Evolutionary conservation across 306 rosid species (phyloP).

Genomic region (Quercus robur): DNA sequence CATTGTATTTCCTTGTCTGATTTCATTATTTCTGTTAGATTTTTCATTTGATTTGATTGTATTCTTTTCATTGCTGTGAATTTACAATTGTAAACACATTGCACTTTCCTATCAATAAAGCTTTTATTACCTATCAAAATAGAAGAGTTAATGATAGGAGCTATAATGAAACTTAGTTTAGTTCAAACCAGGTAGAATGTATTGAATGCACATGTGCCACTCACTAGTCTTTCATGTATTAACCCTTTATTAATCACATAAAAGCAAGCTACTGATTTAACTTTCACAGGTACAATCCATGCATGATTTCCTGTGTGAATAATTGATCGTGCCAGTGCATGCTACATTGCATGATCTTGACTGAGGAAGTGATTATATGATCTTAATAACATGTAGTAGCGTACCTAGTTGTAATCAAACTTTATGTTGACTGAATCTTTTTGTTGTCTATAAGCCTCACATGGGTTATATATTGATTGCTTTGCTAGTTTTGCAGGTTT

Average conservation of each 20-base stretch:
- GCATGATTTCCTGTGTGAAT: too few relatives aligned
- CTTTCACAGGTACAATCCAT: background rate
- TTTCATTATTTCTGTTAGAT: too few relatives aligned
- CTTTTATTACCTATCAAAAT: too few relatives aligned
- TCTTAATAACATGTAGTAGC: background rate
- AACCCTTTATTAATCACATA: background rate
- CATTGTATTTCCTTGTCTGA: too few relatives aligned
- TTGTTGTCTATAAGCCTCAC: background rate
- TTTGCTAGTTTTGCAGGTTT: slow-evolving; percentile 51
- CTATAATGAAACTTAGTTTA: background rate
- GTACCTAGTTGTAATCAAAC: background rate
- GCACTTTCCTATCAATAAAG: too few relatives aligned
- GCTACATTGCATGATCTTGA: too few relatives aligned
- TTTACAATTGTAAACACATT: too few relatives aligned
- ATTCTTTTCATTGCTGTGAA: too few relatives aligned
- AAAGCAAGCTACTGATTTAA: background rate
- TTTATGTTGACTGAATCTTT: background rate
- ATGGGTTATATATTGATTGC: background rate
- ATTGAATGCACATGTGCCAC: background rate
- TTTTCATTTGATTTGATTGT: too few relatives aligned
- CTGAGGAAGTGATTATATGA: too few relatives aligned
- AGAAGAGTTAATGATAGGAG: background rate
- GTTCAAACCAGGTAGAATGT: background rate
- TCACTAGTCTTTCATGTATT: background rate
- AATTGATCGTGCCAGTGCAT: too few relatives aligned